Conservation (phyloP, 345 rosid species). For the Eutrema heterophyllum region DNA sequence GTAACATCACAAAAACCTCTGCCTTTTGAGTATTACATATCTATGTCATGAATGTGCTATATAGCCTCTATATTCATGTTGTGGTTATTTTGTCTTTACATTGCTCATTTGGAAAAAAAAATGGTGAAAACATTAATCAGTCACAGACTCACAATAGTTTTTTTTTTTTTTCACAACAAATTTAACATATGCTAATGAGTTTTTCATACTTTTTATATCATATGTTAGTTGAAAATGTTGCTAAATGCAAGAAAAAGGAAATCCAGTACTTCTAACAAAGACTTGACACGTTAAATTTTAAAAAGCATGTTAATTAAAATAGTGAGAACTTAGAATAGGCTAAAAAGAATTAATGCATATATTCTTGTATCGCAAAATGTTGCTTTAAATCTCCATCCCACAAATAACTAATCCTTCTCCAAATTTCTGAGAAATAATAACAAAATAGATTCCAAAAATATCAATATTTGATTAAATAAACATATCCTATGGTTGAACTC, state of each 20-base stretch:
- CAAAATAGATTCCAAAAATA: conserved; percentile 15
- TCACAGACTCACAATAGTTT: no score
- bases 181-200: not conserved
- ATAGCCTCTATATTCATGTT: not conserved
- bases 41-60: not conserved
- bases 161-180: not conserved
- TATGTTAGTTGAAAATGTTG: not conserved
- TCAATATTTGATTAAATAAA: conserved; percentile 4
- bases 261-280: conserved; percentile 4
- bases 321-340: not conserved
- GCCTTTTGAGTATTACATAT: not conserved
- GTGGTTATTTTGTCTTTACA: not conserved
- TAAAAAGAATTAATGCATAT: conserved; percentile 10
- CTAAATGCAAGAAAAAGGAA: not conserved
- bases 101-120: not conserved
- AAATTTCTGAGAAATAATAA: not conserved
- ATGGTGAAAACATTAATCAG: not conserved
- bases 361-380: conserved; percentile 6
- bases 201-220: not conserved
- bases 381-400: conserved; percentile 30
- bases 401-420: conserved; percentile 8
- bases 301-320: conserved; percentile 4
- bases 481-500: not conserved
- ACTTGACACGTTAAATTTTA: conserved; percentile 14
- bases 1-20: conserved; percentile 1